Evolutionary conservation across 2,329 filamentous ascomycete species (phyloP).

Genomic region (Raffaelea arxii): DNA sequence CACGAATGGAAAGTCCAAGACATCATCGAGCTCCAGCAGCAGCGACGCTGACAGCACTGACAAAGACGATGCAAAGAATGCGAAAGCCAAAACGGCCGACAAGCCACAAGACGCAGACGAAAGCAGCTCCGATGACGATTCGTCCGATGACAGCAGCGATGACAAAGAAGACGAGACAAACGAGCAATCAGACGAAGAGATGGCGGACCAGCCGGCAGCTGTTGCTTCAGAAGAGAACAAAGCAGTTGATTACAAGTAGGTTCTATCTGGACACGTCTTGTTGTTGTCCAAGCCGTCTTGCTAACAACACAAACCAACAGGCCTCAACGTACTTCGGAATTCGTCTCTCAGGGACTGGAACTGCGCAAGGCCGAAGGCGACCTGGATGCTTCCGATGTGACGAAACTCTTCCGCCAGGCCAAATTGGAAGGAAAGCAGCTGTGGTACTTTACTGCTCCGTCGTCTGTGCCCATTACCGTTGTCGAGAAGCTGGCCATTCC

Average conservation of each 20-base stretch:
- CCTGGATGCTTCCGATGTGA: constrained; percentile 32
- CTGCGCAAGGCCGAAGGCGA: constrained; percentile 39
- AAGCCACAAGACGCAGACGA: background rate
- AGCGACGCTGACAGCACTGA: constrained; percentile 1
- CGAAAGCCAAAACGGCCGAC: background rate
- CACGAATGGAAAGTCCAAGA: constrained; percentile 5
- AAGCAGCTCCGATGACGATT: background rate
- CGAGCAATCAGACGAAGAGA: constrained; percentile 10
- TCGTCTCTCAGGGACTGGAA: constrained; percentile 42
- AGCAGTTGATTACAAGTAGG: too few relatives aligned
- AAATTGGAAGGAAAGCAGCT: constrained; percentile 61
- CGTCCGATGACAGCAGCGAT: background rate
- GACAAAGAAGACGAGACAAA: background rate
- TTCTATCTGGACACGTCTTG: too few relatives aligned
- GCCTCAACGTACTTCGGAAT: too few relatives aligned
- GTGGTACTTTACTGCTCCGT: constrained; percentile 71
- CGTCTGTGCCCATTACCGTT: constrained; percentile 57
- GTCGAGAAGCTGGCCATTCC: constrained; percentile 55
- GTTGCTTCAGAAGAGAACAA: constrained; percentile 2
- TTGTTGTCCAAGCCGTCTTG: too few relatives aligned
- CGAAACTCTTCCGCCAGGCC: constrained; percentile 46
- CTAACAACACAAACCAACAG: too few relatives aligned
- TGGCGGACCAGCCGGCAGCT: constrained; percentile 27
- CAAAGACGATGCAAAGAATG: background rate
- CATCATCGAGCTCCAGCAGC: background rate